Base-by-base conservation (phyloP, 208 protist species). In the Crithidia fasciculata region DNA sequence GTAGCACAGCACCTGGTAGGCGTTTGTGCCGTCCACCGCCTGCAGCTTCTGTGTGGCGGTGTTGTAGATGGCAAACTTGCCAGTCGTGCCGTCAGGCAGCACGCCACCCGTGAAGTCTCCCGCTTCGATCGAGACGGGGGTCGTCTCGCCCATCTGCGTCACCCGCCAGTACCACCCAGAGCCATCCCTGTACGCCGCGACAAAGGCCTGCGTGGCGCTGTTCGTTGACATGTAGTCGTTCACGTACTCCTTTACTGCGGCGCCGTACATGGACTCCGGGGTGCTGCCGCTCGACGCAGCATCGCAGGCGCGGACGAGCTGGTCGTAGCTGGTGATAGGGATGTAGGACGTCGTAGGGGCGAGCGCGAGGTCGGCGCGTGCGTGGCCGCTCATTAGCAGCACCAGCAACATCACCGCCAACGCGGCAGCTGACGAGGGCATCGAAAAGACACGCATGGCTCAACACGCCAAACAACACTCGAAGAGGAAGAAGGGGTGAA, bases 171-270 rank as follows among this genome's bases (percentile, higher is more conserved):
- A 13, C 56, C 56, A 61, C 37, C 39, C 4, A 4, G 12, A 8
- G n/a, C 2, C n/a, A 65, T 72, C 64, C 16, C 4, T 56, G 65
- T 67, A 72, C 57, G 70, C 57, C 4, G 65, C 73, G 39, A 78
- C 58, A 52, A 50, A 66, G 36, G 73, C 64, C 58, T 78, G 59
- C 8, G 55, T 41, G 5, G 39, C 65, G 58, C 55, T 61, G 44
- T 41, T 13, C 10, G 41, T 61, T 5, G 4, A 6, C 56, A 61
- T 41, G 10, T 19, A 45, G n/a, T 41, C 56, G 37, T 41, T 45
- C n/a, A 61, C 56, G 39, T 61, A 8, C 10, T 4, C 8, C 5
- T 8, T 45, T 4, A 61, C 39, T 47, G 37, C 7, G 56, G 28
- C 4, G 8, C 10, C 3, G 39, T 61, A 61, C 56, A 61, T 41